These are phyloP conservation scores for Alternaria sp. DNA, from an alignment of 2,329 filamentous ascomycete genomes.

Conservation along the genomic window DNA sequence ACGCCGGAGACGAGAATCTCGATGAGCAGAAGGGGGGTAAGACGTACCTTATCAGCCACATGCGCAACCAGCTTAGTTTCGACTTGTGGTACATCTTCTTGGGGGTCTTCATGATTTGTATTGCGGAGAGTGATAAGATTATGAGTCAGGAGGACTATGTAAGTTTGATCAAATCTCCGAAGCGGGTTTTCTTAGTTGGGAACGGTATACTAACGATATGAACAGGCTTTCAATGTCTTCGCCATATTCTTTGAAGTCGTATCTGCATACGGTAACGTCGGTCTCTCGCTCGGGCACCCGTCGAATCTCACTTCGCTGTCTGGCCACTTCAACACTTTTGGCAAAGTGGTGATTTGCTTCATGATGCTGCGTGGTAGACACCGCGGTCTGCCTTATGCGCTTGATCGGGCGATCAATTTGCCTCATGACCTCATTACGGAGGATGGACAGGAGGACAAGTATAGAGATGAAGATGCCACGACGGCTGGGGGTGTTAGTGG, in stretches of 20 bases:
- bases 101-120: slow-evolving; percentile 89
- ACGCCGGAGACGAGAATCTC: slow-evolving; percentile 54
- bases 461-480: not conserved
- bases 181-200: not conserved
- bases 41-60: slow-evolving; percentile 87
- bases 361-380: slow-evolving; percentile 71
- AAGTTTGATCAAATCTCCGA: not conserved
- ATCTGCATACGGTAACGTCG: slow-evolving; percentile 75
- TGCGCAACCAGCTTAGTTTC: slow-evolving; percentile 92
- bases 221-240: slow-evolving; percentile 55
- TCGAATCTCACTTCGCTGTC: slow-evolving; percentile 79
- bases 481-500: not conserved
- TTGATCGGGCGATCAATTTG: slow-evolving; percentile 73
- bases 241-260: slow-evolving; percentile 52
- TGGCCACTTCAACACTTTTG: slow-evolving; percentile 76
- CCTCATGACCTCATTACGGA: slow-evolving; percentile 58
- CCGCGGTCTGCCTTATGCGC: slow-evolving; percentile 68
- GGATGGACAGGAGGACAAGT: not conserved
- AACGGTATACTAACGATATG: not conserved
- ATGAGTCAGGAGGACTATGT: slow-evolving; percentile 62
- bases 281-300: slow-evolving; percentile 83
- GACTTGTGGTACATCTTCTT: slow-evolving; percentile 97
- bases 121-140: slow-evolving; percentile 79
- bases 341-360: slow-evolving; percentile 69
- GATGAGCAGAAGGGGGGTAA: slow-evolving; percentile 61